phyloP scores from a whole-genome alignment of 129 eudicot species.

The Saposhnikovia divaricata region DNA sequence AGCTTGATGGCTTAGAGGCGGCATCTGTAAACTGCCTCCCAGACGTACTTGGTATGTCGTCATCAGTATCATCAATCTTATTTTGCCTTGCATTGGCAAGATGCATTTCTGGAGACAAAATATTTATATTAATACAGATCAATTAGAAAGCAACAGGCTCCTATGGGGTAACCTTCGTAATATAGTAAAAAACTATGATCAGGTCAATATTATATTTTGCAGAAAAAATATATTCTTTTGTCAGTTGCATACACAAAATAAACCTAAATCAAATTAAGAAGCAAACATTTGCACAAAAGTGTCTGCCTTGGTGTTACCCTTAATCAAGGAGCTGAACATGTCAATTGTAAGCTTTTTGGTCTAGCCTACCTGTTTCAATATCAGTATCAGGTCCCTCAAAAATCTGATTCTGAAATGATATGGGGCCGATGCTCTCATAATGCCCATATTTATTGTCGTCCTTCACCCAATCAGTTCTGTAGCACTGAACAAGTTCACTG shows the following conservation, averaged over 20 bases:
- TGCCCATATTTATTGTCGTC: conserved; percentile 93
- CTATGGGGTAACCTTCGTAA: background rate
- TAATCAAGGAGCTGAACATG: background rate
- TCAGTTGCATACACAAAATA: background rate
- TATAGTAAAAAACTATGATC: background rate
- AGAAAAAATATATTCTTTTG: background rate
- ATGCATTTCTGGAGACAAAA: conserved; percentile 62
- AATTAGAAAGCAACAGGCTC: background rate
- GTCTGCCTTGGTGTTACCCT: background rate
- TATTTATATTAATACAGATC: background rate
- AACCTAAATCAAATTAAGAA: background rate
- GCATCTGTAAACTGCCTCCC: conserved; percentile 63
- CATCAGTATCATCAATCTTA: conserved; percentile 67
- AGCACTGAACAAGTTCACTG: conserved; percentile 91
- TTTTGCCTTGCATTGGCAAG: conserved; percentile 77
- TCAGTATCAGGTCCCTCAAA: conserved; percentile 99
- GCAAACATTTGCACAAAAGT: background rate
- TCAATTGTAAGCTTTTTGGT: background rate
- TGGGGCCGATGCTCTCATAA: conserved; percentile 75
- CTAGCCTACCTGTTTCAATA: conserved; percentile 76
- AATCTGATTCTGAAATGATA: conserved; percentile 77
- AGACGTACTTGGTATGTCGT: conserved; percentile 85
- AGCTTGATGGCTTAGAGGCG: conserved; percentile 24
- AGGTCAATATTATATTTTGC: background rate
- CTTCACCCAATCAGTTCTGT: conserved; percentile 92